Base-by-base conservation (phyloP, 1,284 basidiomycete genomes). In the Tilletia caries region DNA sequence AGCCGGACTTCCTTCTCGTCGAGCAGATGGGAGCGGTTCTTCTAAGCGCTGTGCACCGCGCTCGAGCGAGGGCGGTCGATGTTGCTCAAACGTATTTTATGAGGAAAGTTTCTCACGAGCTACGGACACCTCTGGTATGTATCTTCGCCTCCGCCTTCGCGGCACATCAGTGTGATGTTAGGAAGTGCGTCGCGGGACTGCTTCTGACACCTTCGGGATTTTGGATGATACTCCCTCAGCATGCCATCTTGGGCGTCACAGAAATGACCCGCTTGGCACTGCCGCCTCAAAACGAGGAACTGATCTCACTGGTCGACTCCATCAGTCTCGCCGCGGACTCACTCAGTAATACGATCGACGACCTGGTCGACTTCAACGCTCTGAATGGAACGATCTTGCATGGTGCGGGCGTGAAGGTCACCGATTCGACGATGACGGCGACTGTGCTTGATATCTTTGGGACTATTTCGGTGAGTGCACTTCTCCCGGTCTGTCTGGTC, bases 331-430 rank as follows among this genome's bases (percentile, higher is more conserved):
- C 48, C 20, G 48, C 48, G 23, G 48, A 50, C 48, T 50, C 48
- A 18, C 48, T 50, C 23, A n/a, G 20, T 8, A 50, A 20, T 20
- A 50, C 48, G 13, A 50, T 50, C 8, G 23, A 50, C 20, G 48
- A 50, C 23, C 48, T 50, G 6, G 48, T 50, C 48, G 48, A 50
- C 48, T 50, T 50, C 23, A 50, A 50, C 20, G 48, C 48, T 50
- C 20, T 50, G 48, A 50, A 20, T 6, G 48, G 48, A 2, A n/a
- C 48, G 12, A 50, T 50, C 8, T 50, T 50, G 23, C 20, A 50
- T 18, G 20, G 12, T n/a, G 48, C 48, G 48, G 13, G 13, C 6
- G 12, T 6, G 48, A 20, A 25, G 20, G 12, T n/a, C 48, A 50
- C 18, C 12, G 20, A 13, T 50, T 6, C 48, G 2, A 25, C 12